These are phyloP conservation scores for Comarum palustre DNA, from an alignment of 306 rosid species.

Conservation along the genomic window DNA sequence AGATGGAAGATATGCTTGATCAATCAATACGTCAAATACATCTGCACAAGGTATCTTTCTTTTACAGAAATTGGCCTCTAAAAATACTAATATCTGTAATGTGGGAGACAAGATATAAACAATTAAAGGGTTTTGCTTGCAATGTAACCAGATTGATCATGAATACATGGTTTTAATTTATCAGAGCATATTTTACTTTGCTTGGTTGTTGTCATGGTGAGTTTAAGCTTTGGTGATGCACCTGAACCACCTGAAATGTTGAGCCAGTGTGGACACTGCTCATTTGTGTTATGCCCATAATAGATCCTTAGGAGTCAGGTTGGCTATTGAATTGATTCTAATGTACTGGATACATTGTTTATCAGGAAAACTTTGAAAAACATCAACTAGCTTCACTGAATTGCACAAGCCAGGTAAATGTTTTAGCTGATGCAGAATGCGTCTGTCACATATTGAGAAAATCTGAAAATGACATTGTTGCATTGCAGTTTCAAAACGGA, in stretches of 20 bases:
- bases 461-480: conserved; percentile 24
- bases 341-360: conserved; percentile 11
- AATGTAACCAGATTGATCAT: background rate
- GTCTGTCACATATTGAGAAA: background rate
- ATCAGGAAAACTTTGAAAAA: conserved; percentile 58
- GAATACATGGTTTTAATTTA: background rate
- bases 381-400: conserved; percentile 49
- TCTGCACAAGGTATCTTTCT: conserved; percentile 49
- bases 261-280: conserved; percentile 8
- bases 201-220: background rate
- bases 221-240: background rate
- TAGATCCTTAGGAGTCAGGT: background rate
- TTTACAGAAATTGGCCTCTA: background rate
- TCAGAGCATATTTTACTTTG: background rate
- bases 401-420: conserved; percentile 49
- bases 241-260: background rate
- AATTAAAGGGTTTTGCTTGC: background rate
- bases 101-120: background rate
- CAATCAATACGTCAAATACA: conserved; percentile 51
- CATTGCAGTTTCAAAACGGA: conserved; percentile 52
- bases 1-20: conserved; percentile 60
- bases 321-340: background rate
- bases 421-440: conserved; percentile 14
- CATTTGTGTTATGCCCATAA: background rate
- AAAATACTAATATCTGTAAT: background rate